Conservation (phyloP, 75 land plant species). For the Cunninghamia lanceolata region DNA sequence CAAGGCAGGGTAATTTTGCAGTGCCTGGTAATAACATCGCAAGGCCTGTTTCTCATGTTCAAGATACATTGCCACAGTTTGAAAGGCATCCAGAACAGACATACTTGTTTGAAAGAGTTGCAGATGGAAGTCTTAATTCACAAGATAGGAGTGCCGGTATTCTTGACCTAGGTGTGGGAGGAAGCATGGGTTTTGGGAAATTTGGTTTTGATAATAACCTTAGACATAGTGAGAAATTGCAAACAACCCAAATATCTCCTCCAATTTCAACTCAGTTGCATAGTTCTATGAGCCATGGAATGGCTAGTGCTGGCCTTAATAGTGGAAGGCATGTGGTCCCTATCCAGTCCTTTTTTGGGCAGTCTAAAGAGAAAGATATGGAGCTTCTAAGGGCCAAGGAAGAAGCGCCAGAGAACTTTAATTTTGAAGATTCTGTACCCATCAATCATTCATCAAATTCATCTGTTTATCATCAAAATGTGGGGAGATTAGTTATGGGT, state of each 20-base stretch:
- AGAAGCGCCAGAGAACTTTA: constrained; percentile 21
- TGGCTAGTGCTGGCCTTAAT: neutral
- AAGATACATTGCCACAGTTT: constrained; percentile 11
- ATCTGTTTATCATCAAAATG: constrained; percentile 19
- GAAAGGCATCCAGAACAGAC: constrained; percentile 1
- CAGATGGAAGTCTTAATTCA: constrained; percentile 4
- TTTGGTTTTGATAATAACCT: neutral
- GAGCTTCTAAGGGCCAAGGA: constrained; percentile 24
- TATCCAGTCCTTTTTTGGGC: constrained; percentile 13
- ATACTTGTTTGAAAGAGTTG: neutral
- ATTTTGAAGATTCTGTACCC: neutral
- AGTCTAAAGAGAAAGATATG: constrained; percentile 2
- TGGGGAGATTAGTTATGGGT: constrained; percentile 18
- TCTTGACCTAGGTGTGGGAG: constrained; percentile 15
- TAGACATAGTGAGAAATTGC: neutral
- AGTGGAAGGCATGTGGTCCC: constrained; percentile 10
- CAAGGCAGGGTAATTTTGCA: neutral
- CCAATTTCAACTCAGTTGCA: neutral
- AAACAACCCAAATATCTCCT: neutral
- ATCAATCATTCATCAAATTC: constrained; percentile 1
- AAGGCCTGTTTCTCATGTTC: constrained; percentile 3
- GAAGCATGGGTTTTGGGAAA: constrained; percentile 6
- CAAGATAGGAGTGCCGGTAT: constrained; percentile 2
- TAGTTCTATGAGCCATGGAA: neutral
- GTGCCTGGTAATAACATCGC: neutral